These are phyloP conservation scores for Syncephalastrum contaminatum DNA, from an alignment of 371 early-diverging fungal genomes.

Conservation along the genomic window DNA sequence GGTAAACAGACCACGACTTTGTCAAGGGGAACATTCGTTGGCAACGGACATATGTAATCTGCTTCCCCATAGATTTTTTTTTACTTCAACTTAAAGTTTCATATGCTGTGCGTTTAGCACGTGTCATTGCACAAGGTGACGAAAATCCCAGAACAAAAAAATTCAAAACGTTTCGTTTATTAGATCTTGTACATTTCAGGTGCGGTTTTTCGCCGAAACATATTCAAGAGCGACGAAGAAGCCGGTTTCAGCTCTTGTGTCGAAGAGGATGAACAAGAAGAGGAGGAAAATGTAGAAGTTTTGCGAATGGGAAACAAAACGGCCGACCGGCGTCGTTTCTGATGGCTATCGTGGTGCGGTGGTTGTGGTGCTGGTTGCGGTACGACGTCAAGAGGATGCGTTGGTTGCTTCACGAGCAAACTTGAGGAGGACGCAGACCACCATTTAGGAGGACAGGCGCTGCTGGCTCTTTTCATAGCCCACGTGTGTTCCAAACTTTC, in stretches of 20 bases:
- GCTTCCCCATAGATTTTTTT: too few species aligned
- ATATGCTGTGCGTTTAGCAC: too few species aligned
- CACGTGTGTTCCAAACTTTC: neutral
- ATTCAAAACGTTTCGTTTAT: neutral
- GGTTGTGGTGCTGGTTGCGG: neutral
- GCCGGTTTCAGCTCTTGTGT: too few species aligned
- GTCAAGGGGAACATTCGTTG: too few species aligned
- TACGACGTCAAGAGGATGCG: conserved; percentile 1
- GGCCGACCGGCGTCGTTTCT: too few species aligned
- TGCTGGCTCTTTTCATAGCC: neutral
- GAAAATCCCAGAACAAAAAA: neutral
- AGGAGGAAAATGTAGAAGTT: too few species aligned
- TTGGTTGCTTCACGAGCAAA: neutral
- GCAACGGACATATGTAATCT: too few species aligned
- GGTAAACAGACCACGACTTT: too few species aligned
- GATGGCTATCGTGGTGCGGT: neutral
- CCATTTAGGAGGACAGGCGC: conserved; percentile 4
- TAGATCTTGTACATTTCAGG: conserved; percentile 8
- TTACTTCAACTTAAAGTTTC: too few species aligned
- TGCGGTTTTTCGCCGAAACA: conserved; percentile 16
- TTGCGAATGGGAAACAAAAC: too few species aligned
- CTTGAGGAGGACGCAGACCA: conserved; percentile 5
- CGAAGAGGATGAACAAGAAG: too few species aligned
- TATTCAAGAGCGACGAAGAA: neutral
- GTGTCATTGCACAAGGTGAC: too few species aligned